Evolutionary conservation across 306 rosid genomes (phyloP), one percentile per base, ranked within the genome.

Genomic region (Sindora glabra): DNA sequence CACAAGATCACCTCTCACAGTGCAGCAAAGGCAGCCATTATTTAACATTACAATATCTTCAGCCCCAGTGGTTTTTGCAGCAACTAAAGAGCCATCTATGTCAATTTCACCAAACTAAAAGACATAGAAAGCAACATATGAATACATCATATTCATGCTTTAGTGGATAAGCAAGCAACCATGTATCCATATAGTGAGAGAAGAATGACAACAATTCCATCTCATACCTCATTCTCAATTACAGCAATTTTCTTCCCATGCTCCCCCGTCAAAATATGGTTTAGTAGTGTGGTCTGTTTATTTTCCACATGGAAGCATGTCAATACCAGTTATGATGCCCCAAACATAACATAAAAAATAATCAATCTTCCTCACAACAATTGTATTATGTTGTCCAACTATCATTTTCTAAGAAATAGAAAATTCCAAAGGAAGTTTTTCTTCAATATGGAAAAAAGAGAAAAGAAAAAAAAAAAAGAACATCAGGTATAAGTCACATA

Each of bases 11-110:
- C 96, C 98, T 73, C 99, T 79, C 51, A 92, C 96, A 22, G 99
- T 92, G 81, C 99, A 92, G 82, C 99, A 92, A 66, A 89, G 99
- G 51, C 95, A 89, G 10, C 99, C 95, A 33, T 92, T 88, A 52
- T 92, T 92, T 71, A 92, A 62, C 96, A 92, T 81, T 65, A 92
- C 68, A 77, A 92, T 92, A 76, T 92, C 96, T 76, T 92, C 96
- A 17, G 96, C 99, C 0, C 92, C 96, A 10, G 98, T 78, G 7
- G 95, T 62, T 72, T 89, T 83, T 0, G 95, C 76, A 11, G 96
- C 95, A 0, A 92, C 99, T 61, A 92, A 72, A 62, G 98, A 91
- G 42, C 98, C 99, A 48, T 92, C 99, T 26, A 92, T 92, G 44
- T 89, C 99, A 59, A 91, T 65, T 70, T 92, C 96, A 21, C 99